Percentiles rank a stretch among this genome's conserved stretches.
phyloP scores from a whole-genome alignment of 2,329 filamentous ascomycete species.

The Sporothrix pallida region DNA sequence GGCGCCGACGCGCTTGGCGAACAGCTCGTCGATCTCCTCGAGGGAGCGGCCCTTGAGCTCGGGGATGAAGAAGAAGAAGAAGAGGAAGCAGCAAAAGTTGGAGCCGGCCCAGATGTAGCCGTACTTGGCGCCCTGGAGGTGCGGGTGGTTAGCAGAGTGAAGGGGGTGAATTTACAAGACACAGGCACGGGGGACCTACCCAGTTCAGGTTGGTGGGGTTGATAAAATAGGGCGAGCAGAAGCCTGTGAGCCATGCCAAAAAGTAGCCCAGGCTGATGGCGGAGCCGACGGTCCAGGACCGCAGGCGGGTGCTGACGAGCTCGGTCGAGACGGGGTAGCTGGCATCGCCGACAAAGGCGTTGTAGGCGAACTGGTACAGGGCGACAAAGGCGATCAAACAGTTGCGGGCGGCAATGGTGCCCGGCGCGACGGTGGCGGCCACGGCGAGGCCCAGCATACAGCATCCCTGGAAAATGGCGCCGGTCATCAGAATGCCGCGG shows the following conservation, averaged over 20 bases:
- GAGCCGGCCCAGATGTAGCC: constrained; percentile 52
- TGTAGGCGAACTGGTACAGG: constrained; percentile 48
- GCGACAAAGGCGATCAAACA: constrained; percentile 47
- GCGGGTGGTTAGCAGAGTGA: background rate
- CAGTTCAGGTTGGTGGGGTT: constrained; percentile 51
- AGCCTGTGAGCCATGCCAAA: constrained; percentile 48
- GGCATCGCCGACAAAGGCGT: constrained; percentile 49
- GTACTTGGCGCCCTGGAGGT: constrained; percentile 50
- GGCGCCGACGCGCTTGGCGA: constrained; percentile 40
- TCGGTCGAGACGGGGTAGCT: constrained; percentile 52
- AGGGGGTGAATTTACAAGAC: too few relatives aligned
- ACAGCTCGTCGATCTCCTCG: constrained; percentile 46
- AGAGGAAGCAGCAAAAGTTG: constrained; percentile 43
- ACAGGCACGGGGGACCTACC: constrained; percentile 33
- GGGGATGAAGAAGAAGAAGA: constrained; percentile 44
- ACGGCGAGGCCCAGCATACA: constrained; percentile 55
- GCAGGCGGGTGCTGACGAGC: constrained; percentile 51
- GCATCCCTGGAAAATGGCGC: constrained; percentile 51
- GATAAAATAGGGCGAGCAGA: constrained; percentile 56
- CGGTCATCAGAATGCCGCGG: constrained; percentile 54
- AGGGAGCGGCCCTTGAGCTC: constrained; percentile 44
- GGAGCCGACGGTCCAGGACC: constrained; percentile 56
- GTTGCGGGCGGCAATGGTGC: constrained; percentile 43
- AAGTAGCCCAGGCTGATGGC: constrained; percentile 55
- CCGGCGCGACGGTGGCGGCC: constrained; percentile 41